phyloP scores from a whole-genome alignment of 768 basidiomycete genomes.

The Naganishia randhawae region DNA sequence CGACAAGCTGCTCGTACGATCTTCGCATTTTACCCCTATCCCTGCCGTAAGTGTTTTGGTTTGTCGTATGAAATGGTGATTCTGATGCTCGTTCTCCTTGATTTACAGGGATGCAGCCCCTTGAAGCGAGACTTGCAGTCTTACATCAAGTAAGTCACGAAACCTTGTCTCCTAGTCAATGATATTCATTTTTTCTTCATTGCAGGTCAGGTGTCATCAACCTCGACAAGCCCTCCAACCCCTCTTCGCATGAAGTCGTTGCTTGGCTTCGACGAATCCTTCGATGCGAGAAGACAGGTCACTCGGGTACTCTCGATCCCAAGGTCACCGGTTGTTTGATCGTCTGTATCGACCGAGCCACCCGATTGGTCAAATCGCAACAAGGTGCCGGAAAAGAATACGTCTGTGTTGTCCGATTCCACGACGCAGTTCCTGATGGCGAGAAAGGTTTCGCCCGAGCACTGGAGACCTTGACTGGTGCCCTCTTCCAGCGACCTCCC shows the following conservation, averaged over 20 bases:
- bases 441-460: constrained; percentile 85
- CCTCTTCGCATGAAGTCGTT: constrained; percentile 98
- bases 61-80: neutral
- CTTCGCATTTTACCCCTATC: constrained; percentile 96
- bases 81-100: neutral
- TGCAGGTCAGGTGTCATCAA: constrained; percentile 84
- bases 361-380: constrained; percentile 94
- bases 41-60: constrained; percentile 56
- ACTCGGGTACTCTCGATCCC: constrained; percentile 96
- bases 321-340: constrained; percentile 99
- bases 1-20: constrained; percentile 89
- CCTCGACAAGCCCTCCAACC: constrained; percentile 98
- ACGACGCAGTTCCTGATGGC: constrained; percentile 67
- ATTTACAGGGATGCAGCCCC: constrained; percentile 69
- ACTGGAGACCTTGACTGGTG: constrained; percentile 93
- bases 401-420: constrained; percentile 90
- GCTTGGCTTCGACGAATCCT: constrained; percentile 97
- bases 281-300: constrained; percentile 95
- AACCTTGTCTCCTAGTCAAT: constrained; percentile 46
- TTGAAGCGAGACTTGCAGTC: constrained; percentile 86
- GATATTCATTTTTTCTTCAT: neutral
- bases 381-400: constrained; percentile 99
- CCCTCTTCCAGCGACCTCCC: constrained; percentile 96
- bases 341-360: constrained; percentile 98
- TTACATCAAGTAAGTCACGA: constrained; percentile 67